Conservation (phyloP, 2,329 filamentous ascomycete genomes). For the Plenodomus tracheiphilus region DNA sequence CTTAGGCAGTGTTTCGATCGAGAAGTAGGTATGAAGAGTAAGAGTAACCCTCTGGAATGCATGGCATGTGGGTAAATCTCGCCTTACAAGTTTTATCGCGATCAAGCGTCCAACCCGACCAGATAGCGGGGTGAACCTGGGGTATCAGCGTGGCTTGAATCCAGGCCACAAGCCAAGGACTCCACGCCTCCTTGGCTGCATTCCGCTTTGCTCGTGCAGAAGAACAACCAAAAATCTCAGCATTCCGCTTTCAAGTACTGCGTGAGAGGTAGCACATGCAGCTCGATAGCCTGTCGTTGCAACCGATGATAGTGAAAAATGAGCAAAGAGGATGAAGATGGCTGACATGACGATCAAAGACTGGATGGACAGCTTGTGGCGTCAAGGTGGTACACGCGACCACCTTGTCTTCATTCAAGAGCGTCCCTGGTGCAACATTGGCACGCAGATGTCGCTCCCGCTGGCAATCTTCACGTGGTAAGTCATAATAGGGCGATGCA, state of each 20-base stretch:
- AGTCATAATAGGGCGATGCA: conserved; percentile 4
- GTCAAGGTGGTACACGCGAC: background rate
- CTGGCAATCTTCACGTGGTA: conserved; percentile 1
- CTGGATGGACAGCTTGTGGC: background rate
- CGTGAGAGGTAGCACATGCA: background rate
- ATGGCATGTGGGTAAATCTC: background rate
- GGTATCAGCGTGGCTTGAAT: conserved; percentile 36
- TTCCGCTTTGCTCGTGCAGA: conserved; percentile 11
- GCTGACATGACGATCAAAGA: background rate
- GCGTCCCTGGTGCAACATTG: conserved; percentile 7
- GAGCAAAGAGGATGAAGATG: background rate
- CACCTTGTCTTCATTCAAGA: conserved; percentile 4
- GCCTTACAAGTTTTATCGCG: background rate
- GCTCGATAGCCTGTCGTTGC: conserved; percentile 5
- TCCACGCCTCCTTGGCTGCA: conserved; percentile 32
- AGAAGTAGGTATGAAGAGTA: too few relatives aligned
- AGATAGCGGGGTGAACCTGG: conserved; percentile 15
- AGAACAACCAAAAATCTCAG: conserved; percentile 3
- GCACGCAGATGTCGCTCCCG: conserved; percentile 2
- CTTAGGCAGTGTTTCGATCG: too few relatives aligned
- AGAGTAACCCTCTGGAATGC: background rate
- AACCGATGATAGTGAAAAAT: background rate
- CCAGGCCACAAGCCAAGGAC: conserved; percentile 38
- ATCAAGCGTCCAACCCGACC: background rate
- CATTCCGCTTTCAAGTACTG: background rate